phyloP scores from a whole-genome alignment of 2,329 filamentous ascomycete species.

The Trichoderma sp. region DNA sequence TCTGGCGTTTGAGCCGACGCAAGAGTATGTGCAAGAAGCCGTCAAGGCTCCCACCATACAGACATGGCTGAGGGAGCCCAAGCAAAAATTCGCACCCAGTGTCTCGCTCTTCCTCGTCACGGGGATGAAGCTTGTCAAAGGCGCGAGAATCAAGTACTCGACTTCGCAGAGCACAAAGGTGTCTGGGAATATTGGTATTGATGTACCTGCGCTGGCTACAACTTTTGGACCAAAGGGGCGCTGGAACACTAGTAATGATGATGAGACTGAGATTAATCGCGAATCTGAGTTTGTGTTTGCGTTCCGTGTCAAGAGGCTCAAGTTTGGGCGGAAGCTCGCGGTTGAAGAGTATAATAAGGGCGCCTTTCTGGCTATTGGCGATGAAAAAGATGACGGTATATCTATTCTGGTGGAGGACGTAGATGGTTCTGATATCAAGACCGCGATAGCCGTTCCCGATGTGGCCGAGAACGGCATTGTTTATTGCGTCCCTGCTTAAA shows the following conservation, averaged over 20 bases:
- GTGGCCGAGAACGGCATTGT: background rate
- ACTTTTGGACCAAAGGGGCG: background rate
- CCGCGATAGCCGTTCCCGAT: background rate
- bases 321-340: background rate
- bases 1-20: background rate
- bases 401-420: background rate
- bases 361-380: background rate
- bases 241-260: background rate
- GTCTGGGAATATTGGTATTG: background rate
- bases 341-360: background rate
- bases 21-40: background rate
- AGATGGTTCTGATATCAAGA: background rate
- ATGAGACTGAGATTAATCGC: background rate
- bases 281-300: background rate
- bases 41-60: background rate
- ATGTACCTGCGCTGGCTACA: background rate
- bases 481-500: background rate
- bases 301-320: conserved; percentile 1
- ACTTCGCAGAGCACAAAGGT: background rate
- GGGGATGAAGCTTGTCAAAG: conserved; percentile 1
- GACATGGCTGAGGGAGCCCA: background rate
- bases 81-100: background rate
- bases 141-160: background rate
- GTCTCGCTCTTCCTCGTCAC: conserved; percentile 11
- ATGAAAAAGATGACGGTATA: background rate